Evolutionary conservation across 2,329 filamentous ascomycete genomes (phyloP), one percentile per base, ranked within the genome.

Genomic region (Neocucurbitaria cava): DNA sequence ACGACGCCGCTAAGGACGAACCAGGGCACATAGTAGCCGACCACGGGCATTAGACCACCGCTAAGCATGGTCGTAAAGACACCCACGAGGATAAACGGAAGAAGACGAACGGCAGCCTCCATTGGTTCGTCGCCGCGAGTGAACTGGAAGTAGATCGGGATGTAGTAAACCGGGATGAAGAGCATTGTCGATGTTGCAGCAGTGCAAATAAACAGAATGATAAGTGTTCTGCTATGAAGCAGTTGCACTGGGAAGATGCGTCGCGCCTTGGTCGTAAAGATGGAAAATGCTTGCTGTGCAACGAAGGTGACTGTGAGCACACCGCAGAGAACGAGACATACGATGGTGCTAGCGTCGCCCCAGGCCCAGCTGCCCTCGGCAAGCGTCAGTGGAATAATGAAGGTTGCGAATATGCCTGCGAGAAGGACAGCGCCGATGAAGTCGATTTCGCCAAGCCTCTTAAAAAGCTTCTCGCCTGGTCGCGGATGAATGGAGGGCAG

Each of bases 231-330:
- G 21, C 41, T 46, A 15, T 35, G 63, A 2, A 84, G 64, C 41
- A 85, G 77, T 3, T 83, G 73, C 0, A 77, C 64, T 0, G 84
- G 85, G 50, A 86, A 83, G 4, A 85, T 65, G 0, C 83, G 77
- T 2, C 74, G 58, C 3, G 74, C 67, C 0, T 60, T 57, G 0
- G 75, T 81, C 0, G 83, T 86, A 33, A 81, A 69, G 18, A 85
- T 58, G 23, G 64, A 52, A 50, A 70, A 78, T 17, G 41, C 31
- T 62, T 87, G 84, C 47, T 83, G 81, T 0, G 81, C 1, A 1
- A 56, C 58, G 52, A 84, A 83, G 5, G 69, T 50, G 30, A 81
- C 62, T 23, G 78, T 69, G 0, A 79, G 57, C 0, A 82, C 66
- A 1, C 72, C 80, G 11, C 78, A 78, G 1, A 81, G 56, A 9